phyloP scores from a whole-genome alignment of 2,329 filamentous ascomycete genomes.

The Davidsoniella australis region DNA sequence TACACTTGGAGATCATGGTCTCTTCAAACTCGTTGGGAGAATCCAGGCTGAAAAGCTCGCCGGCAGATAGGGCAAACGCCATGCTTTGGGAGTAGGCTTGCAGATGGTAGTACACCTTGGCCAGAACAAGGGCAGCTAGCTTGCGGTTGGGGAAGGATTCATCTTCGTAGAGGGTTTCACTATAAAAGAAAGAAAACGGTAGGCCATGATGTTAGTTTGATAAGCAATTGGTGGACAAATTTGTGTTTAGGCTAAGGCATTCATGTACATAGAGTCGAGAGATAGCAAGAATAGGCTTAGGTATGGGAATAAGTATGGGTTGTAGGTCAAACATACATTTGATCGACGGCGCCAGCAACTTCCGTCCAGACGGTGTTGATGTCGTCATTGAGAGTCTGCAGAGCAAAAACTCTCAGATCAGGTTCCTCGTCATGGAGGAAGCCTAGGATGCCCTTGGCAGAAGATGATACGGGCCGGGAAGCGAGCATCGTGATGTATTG shows the following conservation, averaged over 20 bases:
- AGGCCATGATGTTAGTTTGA: conserved; percentile 10
- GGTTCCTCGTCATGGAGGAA: conserved; percentile 90
- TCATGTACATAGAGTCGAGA: background rate
- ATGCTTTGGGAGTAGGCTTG: conserved; percentile 99
- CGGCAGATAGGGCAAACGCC: conserved; percentile 89
- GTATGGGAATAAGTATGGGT: background rate
- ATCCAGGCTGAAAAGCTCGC: conserved; percentile 87
- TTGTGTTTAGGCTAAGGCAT: background rate
- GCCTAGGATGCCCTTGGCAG: conserved; percentile 84
- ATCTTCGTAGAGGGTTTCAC: conserved; percentile 95
- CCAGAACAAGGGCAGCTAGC: conserved; percentile 81
- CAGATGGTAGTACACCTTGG: conserved; percentile 97
- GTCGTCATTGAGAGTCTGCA: conserved; percentile 88
- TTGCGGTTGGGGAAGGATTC: conserved; percentile 85
- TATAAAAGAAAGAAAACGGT: conserved; percentile 23
- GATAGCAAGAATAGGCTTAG: conserved; percentile 2
- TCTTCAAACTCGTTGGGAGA: conserved; percentile 90
- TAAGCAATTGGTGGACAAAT: background rate
- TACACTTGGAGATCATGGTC: conserved; percentile 95
- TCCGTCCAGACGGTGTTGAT: conserved; percentile 97
- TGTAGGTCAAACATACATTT: conserved; percentile 49
- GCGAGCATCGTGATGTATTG: conserved; percentile 53
- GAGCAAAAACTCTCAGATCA: conserved; percentile 84
- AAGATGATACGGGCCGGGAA: conserved; percentile 81
- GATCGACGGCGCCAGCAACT: conserved; percentile 76